Conservation (phyloP, 805 yeast genomes). For the Aciculoconidium aculeatum region DNA sequence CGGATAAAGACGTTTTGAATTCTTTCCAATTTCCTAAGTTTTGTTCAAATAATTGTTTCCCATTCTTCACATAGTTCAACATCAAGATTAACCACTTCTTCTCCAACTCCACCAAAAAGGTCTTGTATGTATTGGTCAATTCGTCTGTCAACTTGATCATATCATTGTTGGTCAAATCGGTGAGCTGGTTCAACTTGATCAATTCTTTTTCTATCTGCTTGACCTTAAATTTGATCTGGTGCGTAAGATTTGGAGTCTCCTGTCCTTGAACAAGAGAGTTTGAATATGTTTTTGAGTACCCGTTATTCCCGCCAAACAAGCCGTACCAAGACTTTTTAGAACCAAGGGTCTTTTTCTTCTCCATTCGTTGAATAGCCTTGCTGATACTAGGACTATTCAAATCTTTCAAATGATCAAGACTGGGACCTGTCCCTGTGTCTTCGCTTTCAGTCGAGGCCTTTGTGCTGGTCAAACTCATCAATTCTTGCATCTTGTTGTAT, state of each 20-base stretch:
- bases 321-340: conserved; percentile 39
- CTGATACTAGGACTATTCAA: conserved; percentile 35
- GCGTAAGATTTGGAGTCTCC: conserved; percentile 4
- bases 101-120: conserved; percentile 35
- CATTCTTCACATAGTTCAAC: conserved; percentile 31
- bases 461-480: conserved; percentile 20
- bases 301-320: conserved; percentile 37
- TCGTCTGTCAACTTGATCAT: conserved; percentile 38
- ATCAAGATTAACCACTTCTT: conserved; percentile 33
- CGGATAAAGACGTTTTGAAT: conserved; percentile 16
- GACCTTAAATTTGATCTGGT: conserved; percentile 25
- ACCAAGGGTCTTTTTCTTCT: conserved; percentile 17
- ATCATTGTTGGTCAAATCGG: conserved; percentile 38
- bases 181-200: conserved; percentile 43
- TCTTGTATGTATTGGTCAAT: conserved; percentile 35
- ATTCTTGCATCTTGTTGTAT: conserved; percentile 33
- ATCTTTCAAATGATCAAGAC: conserved; percentile 23
- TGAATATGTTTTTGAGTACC: conserved; percentile 15
- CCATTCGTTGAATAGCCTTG: conserved; percentile 29
- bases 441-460: conserved; percentile 7
- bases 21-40: conserved; percentile 30
- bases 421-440: conserved; percentile 6
- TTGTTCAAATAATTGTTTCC: conserved; percentile 27
- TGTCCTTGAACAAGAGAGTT: conserved; percentile 5
- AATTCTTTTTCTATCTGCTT: conserved; percentile 37